phyloP scores from a whole-genome alignment of 305 asterid species.

The Galium porrigens region DNA sequence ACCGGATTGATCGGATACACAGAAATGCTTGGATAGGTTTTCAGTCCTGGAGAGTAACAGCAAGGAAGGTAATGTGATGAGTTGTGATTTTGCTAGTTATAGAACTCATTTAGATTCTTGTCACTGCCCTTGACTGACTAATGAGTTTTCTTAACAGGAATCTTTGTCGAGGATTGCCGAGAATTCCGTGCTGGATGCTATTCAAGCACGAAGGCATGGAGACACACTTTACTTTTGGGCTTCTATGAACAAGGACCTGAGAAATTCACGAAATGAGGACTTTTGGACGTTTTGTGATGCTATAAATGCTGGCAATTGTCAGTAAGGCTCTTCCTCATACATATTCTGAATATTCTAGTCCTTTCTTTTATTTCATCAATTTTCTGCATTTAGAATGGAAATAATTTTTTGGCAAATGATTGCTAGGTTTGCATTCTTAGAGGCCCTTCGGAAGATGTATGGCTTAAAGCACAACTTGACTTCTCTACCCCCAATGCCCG shows the following conservation, averaged over 20 bases:
- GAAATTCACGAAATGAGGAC: constrained; percentile 41
- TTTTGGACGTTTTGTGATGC: constrained; percentile 94
- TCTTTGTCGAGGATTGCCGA: constrained; percentile 58
- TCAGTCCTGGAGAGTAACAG: constrained; percentile 92
- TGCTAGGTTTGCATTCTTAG: constrained; percentile 57
- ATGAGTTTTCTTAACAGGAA: constrained; percentile 34
- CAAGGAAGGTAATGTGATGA: constrained; percentile 46
- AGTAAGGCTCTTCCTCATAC: constrained; percentile 31
- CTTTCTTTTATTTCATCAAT: neutral
- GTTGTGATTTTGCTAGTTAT: constrained; percentile 5
- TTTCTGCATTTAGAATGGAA: constrained; percentile 3
- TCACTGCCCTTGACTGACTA: constrained; percentile 13
- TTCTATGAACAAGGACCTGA: constrained; percentile 50
- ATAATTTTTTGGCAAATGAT: constrained; percentile 15
- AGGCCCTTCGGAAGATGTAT: constrained; percentile 69
- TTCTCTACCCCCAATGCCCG: constrained; percentile 72
- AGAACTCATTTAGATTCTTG: neutral
- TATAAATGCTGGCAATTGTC: constrained; percentile 81
- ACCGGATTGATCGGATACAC: constrained; percentile 76
- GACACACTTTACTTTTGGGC: constrained; percentile 75
- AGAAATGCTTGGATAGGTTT: constrained; percentile 98
- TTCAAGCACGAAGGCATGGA: constrained; percentile 59
- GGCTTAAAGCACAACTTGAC: constrained; percentile 52
- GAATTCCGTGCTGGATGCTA: constrained; percentile 42
- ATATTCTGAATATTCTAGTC: neutral